phyloP scores from a whole-genome alignment of 495 filamentous ascomycete genomes.

The Arthonia radiata region DNA sequence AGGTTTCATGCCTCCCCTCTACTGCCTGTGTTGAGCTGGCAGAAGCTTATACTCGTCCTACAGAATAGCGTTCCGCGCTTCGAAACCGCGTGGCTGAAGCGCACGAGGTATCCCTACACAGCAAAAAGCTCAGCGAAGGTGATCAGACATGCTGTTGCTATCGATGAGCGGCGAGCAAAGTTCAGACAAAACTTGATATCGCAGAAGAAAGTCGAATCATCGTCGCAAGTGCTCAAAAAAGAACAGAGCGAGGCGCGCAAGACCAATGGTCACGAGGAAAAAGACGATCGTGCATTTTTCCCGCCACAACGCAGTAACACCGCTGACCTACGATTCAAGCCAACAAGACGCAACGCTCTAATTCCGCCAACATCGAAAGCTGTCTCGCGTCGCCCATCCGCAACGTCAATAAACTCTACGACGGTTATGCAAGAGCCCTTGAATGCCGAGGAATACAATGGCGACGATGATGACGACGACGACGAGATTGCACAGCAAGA shows the following conservation, averaged over 20 bases:
- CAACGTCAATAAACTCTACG: too few species aligned
- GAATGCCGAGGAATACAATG: conserved; percentile 8
- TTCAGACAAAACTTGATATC: conserved; percentile 50
- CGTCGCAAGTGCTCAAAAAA: conserved; percentile 12
- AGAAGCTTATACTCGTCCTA: too few species aligned
- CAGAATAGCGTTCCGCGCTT: conserved; percentile 67
- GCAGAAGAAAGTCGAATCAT: conserved; percentile 19
- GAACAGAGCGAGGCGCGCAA: conserved; percentile 2
- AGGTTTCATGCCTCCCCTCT: too few species aligned
- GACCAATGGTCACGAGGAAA: too few species aligned
- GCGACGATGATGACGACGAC: conserved; percentile 16
- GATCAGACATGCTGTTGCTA: conserved; percentile 51
- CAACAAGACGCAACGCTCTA: too few species aligned
- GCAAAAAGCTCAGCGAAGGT: conserved; percentile 47
- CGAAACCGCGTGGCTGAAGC: conserved; percentile 67
- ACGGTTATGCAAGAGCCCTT: too few species aligned
- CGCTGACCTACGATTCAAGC: too few species aligned
- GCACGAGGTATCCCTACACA: conserved; percentile 62
- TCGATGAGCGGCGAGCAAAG: conserved; percentile 53
- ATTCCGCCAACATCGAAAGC: too few species aligned
- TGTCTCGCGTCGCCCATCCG: too few species aligned
- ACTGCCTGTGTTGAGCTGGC: too few species aligned
- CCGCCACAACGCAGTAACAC: too few species aligned
- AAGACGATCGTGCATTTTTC: too few species aligned
- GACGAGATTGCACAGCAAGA: conserved; percentile 42